Percentiles rank a stretch among this genome's conserved stretches.
Conservation (phyloP, 768 basidiomycete genomes). For the Suillus ampliporus region DNA sequence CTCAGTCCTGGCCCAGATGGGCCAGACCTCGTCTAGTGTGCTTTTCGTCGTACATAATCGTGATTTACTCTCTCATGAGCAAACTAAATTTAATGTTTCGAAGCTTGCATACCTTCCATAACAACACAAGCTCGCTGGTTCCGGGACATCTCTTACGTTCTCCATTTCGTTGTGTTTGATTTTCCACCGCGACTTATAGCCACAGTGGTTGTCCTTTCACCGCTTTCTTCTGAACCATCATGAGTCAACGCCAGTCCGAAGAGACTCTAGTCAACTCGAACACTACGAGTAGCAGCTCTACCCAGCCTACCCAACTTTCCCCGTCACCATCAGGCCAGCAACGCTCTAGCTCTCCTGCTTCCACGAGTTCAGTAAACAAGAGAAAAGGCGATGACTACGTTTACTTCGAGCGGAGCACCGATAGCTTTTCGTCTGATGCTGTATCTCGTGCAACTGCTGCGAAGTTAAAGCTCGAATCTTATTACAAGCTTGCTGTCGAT, state of each 20-base stretch:
- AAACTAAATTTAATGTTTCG: conserved; percentile 11
- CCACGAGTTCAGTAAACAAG: conserved; percentile 35
- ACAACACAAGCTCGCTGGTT: conserved; percentile 17
- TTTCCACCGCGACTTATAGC: conserved; percentile 11
- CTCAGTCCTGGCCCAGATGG: not conserved
- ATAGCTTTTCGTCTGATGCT: conserved; percentile 83
- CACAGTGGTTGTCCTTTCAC: conserved; percentile 5
- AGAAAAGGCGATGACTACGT: conserved; percentile 68
- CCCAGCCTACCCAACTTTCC: conserved; percentile 12
- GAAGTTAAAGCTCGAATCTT: conserved; percentile 96
- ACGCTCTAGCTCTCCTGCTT: conserved; percentile 35
- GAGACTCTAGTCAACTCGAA: conserved; percentile 15
- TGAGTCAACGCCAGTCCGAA: conserved; percentile 38
- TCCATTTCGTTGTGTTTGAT: conserved; percentile 17
- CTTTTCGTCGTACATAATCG: not conserved
- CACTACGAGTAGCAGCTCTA: not conserved
- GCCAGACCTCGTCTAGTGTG: not conserved
- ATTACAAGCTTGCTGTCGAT: conserved; percentile 98
- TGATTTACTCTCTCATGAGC: not conserved
- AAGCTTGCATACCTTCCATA: conserved; percentile 13
- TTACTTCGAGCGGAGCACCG: conserved; percentile 90
- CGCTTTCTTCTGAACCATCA: conserved; percentile 18
- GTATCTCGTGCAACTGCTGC: conserved; percentile 91
- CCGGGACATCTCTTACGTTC: conserved; percentile 32
- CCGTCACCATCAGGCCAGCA: conserved; percentile 26